Evolutionary conservation across 345 rosid genomes (phyloP).

Genomic region (Salix caprea): DNA sequence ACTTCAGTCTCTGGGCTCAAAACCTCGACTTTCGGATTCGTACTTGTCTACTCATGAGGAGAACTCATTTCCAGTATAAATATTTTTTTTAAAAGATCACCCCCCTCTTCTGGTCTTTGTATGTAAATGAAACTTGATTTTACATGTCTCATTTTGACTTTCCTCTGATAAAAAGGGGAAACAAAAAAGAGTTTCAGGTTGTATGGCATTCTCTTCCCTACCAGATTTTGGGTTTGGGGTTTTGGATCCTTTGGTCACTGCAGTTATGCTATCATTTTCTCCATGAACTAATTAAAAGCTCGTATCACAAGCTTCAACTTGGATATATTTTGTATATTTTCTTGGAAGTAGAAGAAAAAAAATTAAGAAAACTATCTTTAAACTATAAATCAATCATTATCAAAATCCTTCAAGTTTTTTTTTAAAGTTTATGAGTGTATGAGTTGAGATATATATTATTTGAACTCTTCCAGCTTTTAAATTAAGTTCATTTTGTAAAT

Average conservation of each 20-base stretch:
- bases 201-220: not conserved
- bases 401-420: too few species aligned
- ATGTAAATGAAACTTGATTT: slow-evolving; percentile 12
- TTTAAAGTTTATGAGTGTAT: too few species aligned
- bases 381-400: too few species aligned
- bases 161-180: not conserved
- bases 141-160: not conserved
- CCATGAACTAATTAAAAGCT: too few species aligned
- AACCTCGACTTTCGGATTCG: slow-evolving; percentile 12
- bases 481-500: too few species aligned
- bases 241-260: not conserved
- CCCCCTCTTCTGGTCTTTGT: not conserved
- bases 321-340: too few species aligned
- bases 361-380: too few species aligned
- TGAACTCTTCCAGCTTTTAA: too few species aligned
- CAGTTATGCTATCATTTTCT: not conserved
- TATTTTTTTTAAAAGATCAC: not conserved
- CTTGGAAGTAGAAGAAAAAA: too few species aligned
- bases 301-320: too few species aligned
- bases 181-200: not conserved
- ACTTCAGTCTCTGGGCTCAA: slow-evolving; percentile 47
- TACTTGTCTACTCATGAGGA: slow-evolving; percentile 28
- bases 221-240: not conserved
- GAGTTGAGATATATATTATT: too few species aligned
- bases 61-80: slow-evolving; percentile 9